These are phyloP conservation scores for Penicillium sp. DNA, from an alignment of 2,329 filamentous ascomycete genomes.

Conservation along the genomic window DNA sequence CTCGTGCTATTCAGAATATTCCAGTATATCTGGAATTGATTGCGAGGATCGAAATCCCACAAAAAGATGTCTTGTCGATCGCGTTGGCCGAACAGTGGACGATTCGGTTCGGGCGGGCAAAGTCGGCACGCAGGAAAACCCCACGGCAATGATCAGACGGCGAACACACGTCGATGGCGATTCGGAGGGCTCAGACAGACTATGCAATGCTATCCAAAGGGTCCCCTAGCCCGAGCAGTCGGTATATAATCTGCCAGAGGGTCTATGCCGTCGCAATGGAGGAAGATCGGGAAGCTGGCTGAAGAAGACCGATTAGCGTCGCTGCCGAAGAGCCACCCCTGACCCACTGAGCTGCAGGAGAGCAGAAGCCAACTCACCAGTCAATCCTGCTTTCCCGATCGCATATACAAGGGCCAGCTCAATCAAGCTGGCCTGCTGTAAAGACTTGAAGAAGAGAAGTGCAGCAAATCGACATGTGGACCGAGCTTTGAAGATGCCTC, in stretches of 20 bases:
- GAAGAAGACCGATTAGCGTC: constrained; percentile 12
- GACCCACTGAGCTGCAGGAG: constrained; percentile 8
- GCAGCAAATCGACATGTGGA: constrained; percentile 23
- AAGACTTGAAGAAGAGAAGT: constrained; percentile 6
- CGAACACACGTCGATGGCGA: background rate
- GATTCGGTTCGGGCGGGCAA: background rate
- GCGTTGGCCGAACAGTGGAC: background rate
- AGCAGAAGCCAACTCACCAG: background rate
- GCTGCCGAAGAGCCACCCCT: constrained; percentile 1
- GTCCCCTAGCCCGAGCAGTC: background rate
- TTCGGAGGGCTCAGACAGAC: background rate
- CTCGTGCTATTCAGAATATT: constrained; percentile 16
- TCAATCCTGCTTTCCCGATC: background rate
- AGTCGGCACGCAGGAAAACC: constrained; percentile 8
- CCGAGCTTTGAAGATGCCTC: constrained; percentile 17
- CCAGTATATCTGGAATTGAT: background rate
- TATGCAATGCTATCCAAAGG: background rate
- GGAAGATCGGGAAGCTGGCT: constrained; percentile 9
- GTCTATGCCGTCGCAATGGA: constrained; percentile 7
- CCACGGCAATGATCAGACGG: constrained; percentile 7
- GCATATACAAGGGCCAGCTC: constrained; percentile 2
- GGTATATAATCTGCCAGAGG: background rate
- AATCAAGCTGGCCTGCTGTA: constrained; percentile 6
- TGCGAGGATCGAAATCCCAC: background rate
- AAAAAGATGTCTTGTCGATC: background rate